These are phyloP conservation scores for Saccharomyces hybrid DNA, from an alignment of 1,139 yeast species.

Conservation along the genomic window DNA sequence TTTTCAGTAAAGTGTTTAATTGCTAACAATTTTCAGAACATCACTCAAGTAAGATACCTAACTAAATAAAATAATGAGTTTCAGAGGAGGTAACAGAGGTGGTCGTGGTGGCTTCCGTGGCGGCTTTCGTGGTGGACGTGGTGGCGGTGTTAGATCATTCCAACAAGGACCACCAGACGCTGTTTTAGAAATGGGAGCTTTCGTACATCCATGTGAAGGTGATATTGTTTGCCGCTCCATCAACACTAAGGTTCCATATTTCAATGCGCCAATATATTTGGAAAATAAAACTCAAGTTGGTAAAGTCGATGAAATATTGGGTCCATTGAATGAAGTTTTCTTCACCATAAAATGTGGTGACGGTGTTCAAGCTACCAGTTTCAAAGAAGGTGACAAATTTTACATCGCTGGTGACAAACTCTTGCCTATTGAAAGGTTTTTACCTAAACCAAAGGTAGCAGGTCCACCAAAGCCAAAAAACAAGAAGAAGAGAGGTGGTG, in stretches of 20 bases:
- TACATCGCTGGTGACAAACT: slow-evolving; percentile 92
- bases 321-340: slow-evolving; percentile 93
- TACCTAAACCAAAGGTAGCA: slow-evolving; percentile 80
- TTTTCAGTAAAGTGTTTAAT: background rate
- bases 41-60: background rate
- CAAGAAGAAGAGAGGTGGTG: slow-evolving; percentile 42
- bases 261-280: slow-evolving; percentile 95
- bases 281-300: slow-evolving; percentile 95
- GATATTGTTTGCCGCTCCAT: slow-evolving; percentile 95
- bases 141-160: slow-evolving; percentile 19
- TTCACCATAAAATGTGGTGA: slow-evolving; percentile 94
- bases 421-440: slow-evolving; percentile 88
- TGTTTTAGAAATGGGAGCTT: slow-evolving; percentile 90
- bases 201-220: slow-evolving; percentile 90
- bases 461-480: slow-evolving; percentile 76
- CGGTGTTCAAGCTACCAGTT: slow-evolving; percentile 90
- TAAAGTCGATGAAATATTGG: slow-evolving; percentile 94
- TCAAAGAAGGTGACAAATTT: slow-evolving; percentile 93
- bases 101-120: slow-evolving; percentile 31
- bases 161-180: slow-evolving; percentile 71
- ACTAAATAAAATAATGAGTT: slow-evolving; percentile 14
- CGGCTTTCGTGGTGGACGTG: slow-evolving; percentile 29
- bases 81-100: slow-evolving; percentile 30
- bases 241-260: slow-evolving; percentile 91
- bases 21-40: background rate